Conservation (phyloP, 495 filamentous ascomycete species). For the Aspergillus leporis region DNA sequence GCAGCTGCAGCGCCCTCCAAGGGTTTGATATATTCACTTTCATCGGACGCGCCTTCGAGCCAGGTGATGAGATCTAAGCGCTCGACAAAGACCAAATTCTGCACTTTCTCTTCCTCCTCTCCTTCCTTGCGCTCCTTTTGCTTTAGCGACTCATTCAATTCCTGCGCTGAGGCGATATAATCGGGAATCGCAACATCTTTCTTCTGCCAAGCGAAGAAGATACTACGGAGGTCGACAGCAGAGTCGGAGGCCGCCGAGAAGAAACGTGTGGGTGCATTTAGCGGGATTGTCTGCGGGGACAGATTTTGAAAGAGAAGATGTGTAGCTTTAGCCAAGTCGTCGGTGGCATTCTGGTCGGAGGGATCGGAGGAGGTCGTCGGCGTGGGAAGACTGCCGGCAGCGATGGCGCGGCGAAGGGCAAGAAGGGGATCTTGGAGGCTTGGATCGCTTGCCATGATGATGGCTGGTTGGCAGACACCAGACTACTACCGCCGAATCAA, state of each 20-base stretch:
- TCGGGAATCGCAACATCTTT: conserved; percentile 83
- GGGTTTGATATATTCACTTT: conserved; percentile 88
- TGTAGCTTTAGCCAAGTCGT: conserved; percentile 72
- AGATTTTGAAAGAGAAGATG: conserved; percentile 76
- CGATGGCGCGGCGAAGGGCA: conserved; percentile 76
- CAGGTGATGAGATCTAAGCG: conserved; percentile 86
- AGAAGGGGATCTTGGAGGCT: conserved; percentile 68
- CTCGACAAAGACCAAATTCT: conserved; percentile 86
- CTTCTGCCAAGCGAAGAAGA: conserved; percentile 93
- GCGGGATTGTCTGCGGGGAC: conserved; percentile 62
- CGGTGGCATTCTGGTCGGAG: conserved; percentile 41
- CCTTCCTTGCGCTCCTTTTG: conserved; percentile 53
- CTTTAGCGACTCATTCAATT: conserved; percentile 77
- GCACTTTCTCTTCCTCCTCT: conserved; percentile 54
- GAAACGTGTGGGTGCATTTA: conserved; percentile 83
- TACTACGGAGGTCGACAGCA: conserved; percentile 83
- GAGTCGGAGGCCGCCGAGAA: conserved; percentile 59
- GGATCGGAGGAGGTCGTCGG: conserved; percentile 67
- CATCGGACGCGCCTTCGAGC: conserved; percentile 85
- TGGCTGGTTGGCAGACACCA: not conserved
- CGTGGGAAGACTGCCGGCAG: conserved; percentile 61
- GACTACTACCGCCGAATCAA: not conserved
- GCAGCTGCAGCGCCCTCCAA: conserved; percentile 62
- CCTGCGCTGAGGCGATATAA: conserved; percentile 80
- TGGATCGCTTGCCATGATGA: conserved; percentile 32